Percentiles rank a stretch among this genome's conserved stretches.
Evolutionary conservation across 2,329 filamentous ascomycete genomes (phyloP).

Genomic region (Zalaria sp.): DNA sequence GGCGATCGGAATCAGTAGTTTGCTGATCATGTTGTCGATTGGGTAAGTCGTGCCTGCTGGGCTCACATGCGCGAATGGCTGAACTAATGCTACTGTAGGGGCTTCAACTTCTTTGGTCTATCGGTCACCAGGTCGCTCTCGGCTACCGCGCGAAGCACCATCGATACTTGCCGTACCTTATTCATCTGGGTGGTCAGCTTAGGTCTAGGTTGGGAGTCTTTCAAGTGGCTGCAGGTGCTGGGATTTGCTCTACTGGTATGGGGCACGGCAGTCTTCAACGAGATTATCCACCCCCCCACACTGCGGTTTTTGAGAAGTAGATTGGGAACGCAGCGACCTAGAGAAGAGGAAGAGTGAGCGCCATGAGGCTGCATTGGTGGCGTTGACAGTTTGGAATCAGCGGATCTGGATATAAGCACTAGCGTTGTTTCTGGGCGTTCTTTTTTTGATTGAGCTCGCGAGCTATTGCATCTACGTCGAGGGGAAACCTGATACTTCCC

Average conservation of each 20-base stretch:
- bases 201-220: conserved; percentile 86
- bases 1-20: conserved; percentile 58
- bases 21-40: conserved; percentile 95
- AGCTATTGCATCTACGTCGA: too few relatives aligned
- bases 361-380: too few relatives aligned
- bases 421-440: too few relatives aligned
- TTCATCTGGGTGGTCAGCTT: conserved; percentile 98
- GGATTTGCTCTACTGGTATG: conserved; percentile 88
- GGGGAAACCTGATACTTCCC: not conserved
- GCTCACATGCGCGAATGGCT: not conserved
- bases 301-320: not conserved
- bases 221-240: conserved; percentile 90
- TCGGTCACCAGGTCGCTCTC: conserved; percentile 82
- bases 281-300: conserved; percentile 68
- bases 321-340: too few relatives aligned
- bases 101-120: conserved; percentile 97
- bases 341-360: too few relatives aligned
- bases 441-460: too few relatives aligned
- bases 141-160: conserved; percentile 86
- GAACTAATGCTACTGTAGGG: conserved; percentile 35
- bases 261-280: conserved; percentile 93
- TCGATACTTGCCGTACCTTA: conserved; percentile 91
- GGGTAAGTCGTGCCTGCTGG: conserved; percentile 45
- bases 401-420: too few relatives aligned
- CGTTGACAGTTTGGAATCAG: too few relatives aligned